Conservation (phyloP, 345 rosid species). For the Cardamine resedifolia region DNA sequence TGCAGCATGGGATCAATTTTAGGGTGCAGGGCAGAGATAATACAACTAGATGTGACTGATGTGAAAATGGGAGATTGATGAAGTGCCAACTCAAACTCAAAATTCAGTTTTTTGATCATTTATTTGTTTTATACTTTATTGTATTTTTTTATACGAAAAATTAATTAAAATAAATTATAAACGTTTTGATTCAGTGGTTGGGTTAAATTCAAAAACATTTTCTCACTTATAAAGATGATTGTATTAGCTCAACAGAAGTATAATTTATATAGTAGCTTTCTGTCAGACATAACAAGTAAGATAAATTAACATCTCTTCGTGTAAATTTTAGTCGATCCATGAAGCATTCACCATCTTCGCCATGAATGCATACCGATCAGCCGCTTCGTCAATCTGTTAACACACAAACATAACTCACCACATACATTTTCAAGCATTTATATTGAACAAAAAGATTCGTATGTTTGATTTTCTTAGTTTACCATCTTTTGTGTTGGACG, state of each 20-base stretch:
- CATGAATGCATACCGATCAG: constrained; percentile 83
- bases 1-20: constrained; percentile 84
- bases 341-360: constrained; percentile 69
- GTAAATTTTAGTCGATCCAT: constrained; percentile 57
- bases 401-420: constrained; percentile 9
- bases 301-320: not conserved
- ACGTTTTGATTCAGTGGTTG: not conserved
- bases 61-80: constrained; percentile 83
- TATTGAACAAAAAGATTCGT: too few relatives aligned
- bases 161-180: not conserved
- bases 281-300: constrained; percentile 11
- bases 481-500: constrained; percentile 86
- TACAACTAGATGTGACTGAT: constrained; percentile 89
- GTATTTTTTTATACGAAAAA: not conserved
- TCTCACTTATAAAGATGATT: not conserved
- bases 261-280: constrained; percentile 1
- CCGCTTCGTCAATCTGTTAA: constrained; percentile 79
- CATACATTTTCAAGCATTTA: not conserved
- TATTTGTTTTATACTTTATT: not conserved
- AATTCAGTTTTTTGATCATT: not conserved
- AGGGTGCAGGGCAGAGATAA: constrained; percentile 85
- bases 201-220: not conserved
- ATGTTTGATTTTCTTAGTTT: not conserved
- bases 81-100: not conserved
- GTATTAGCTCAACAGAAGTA: constrained; percentile 2